Base-by-base conservation (phyloP, 2,329 filamentous ascomycete species). In the Paraphaeosphaeria sporulosa region DNA sequence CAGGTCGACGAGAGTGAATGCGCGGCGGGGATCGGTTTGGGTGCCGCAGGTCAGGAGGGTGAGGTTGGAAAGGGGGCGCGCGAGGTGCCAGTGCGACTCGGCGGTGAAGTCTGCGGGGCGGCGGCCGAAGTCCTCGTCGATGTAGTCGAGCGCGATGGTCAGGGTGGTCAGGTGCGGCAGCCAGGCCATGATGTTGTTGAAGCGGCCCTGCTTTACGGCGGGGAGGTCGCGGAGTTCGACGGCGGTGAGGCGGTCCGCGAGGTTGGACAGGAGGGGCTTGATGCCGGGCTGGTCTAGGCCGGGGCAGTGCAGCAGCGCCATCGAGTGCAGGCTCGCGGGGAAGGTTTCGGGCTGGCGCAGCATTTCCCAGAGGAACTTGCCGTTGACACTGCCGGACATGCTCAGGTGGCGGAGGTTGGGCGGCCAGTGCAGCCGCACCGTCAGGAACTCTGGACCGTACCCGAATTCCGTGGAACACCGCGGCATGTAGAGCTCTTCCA, bases 401-500 rank as follows among this genome's bases (percentile, higher is more conserved):
- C 71, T 69, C 12, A 84, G 72, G 40, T 79, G 73, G 15, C 75
- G 65, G 0, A 85, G 71, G 1, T 70, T 71, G 2, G 78, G 79
- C 1, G 83, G 82, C 82, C 82, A 85, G 30, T 68, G 63, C 12
- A 77, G 63, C 40, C 71, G 72, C 51, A 67, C 66, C 17, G 56
- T 60, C 2, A 65, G 51, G 4, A 40, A 71, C 61, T 63, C 44
- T 17, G 52, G 40, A 1, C 55, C 57, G 21, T 64, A 23, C 67
- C 70, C 63, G 67, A 80, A 64, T 64, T 70, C 59, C 61, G 75
- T 63, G 65, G 73, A 63, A 70, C 76, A 71, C 15, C 77, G 74
- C 1, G 83, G 83, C 17, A 86, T 77, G 50, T 76, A 78, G 9
- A 89, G 76, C 2, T 74, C 73, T 6, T 70, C 69, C 6, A 89